Base-by-base conservation (phyloP, 257 asterid species). In the Solanum paucissectum region DNA sequence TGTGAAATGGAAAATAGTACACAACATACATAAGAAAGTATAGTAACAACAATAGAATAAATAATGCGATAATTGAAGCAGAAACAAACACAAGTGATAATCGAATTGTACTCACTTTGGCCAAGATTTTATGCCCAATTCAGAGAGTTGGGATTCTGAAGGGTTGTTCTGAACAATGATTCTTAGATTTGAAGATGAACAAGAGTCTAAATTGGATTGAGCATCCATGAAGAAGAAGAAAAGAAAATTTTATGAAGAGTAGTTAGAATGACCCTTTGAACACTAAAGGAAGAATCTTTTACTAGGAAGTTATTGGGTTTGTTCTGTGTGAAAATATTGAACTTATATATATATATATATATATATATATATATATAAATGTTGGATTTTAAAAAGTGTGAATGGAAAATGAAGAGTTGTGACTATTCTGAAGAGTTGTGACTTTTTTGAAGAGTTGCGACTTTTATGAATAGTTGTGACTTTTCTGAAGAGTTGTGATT, bases 111-210 rank as follows among this genome's bases (percentile, higher is more conserved):
- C 94, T 94, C 91, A 96, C 99, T 96, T 96, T 89, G 99, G 99
- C 98, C 98, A 96, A 60, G 96, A 95, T 83, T 95, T 95, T 94
- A 94, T 92, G 89, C 98, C 98, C 36, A 95, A 94, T 86, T 96
- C 91, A 21, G 93, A 85, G 3, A 95, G 98, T 46, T 94, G 98
- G 18, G 98, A 87, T 52, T 94, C 91, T 3, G 98, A 90, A 29
- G 94, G 95, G 84, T 94, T 95, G 69, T 88, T 94, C 83, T 94
- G 98, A 76, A 96, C 98, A 82, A 66, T 91, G 90, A 96, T 96
- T 44, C 86, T 89, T 66, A 92, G 95, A 82, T 90, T 91, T 88
- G 96, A 86, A 4, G 96, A 87, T 44, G 91, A 76, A 72, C 20
- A 83, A 36, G 91, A 8, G 37, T 83, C 86, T 86, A 90, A 90